Evolutionary conservation across 2,329 filamentous ascomycete species (phyloP).

Genomic region (Diplodia seriata): DNA sequence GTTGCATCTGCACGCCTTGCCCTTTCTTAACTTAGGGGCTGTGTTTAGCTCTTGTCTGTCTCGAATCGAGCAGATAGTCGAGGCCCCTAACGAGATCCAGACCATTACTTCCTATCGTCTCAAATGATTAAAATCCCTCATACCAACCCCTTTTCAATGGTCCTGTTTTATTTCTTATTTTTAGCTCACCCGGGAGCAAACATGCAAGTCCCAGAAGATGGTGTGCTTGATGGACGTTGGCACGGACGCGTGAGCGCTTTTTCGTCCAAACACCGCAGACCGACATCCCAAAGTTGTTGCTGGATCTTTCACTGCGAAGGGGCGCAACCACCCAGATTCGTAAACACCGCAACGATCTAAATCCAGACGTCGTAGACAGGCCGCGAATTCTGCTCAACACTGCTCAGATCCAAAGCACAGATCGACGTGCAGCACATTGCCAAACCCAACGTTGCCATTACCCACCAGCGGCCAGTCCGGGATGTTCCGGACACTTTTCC

Average conservation of each 20-base stretch:
- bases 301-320: neutral
- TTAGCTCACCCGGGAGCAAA: neutral
- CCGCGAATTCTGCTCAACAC: neutral
- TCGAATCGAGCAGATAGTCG: neutral
- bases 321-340: neutral
- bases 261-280: accelerated
- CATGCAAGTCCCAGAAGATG: neutral
- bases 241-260: neutral
- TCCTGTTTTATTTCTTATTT: no score
- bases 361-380: slow-evolving; percentile 14
- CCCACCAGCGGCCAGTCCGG: slow-evolving; percentile 19
- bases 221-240: neutral
- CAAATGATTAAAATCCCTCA: neutral
- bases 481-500: neutral
- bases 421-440: slow-evolving; percentile 11
- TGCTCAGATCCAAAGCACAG: neutral
- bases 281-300: slow-evolving; percentile 16
- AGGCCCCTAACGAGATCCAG: neutral
- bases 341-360: slow-evolving; percentile 14
- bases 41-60: neutral
- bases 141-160: neutral
- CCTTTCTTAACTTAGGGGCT: no score
- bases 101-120: neutral
- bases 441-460: neutral
- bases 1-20: no score